Percentiles rank a stretch among this genome's conserved stretches.
phyloP scores from a whole-genome alignment of 345 rosid genomes.

The Melaleuca quinquenervia region DNA sequence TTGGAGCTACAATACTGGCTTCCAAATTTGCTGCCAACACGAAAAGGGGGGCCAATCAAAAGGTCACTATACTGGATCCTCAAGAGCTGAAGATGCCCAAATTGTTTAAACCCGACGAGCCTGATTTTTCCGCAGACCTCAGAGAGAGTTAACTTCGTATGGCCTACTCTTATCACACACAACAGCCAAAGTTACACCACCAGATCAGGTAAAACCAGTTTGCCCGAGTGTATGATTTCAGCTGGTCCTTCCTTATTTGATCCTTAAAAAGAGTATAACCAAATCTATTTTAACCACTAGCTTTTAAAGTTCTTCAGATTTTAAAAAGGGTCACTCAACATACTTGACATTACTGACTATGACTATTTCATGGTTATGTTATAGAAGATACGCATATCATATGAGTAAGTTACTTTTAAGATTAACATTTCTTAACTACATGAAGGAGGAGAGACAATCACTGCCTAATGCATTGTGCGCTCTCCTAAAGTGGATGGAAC shows the following conservation, averaged over 20 bases:
- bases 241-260: not conserved
- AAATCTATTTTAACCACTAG: not conserved
- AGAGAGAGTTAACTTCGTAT: not conserved
- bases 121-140: constrained; percentile 34
- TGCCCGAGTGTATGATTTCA: not conserved
- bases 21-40: constrained; percentile 64
- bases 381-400: not conserved
- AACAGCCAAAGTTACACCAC: not conserved
- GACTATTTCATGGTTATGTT: not conserved
- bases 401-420: not conserved
- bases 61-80: constrained; percentile 22
- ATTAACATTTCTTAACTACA: not conserved
- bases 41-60: constrained; percentile 27
- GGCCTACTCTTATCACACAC: not conserved
- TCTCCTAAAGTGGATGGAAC: not conserved
- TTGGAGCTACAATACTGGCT: constrained; percentile 49
- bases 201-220: not conserved
- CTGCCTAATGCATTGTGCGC: not conserved
- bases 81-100: constrained; percentile 78
- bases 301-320: not conserved
- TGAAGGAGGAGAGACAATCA: not conserved
- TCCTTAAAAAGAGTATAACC: not conserved
- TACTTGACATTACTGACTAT: not conserved
- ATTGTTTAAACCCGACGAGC: constrained; percentile 71
- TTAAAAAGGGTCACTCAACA: not conserved